Base-by-base conservation (phyloP, 2,329 filamentous ascomycete species). In the Cercospora brassicicola region DNA sequence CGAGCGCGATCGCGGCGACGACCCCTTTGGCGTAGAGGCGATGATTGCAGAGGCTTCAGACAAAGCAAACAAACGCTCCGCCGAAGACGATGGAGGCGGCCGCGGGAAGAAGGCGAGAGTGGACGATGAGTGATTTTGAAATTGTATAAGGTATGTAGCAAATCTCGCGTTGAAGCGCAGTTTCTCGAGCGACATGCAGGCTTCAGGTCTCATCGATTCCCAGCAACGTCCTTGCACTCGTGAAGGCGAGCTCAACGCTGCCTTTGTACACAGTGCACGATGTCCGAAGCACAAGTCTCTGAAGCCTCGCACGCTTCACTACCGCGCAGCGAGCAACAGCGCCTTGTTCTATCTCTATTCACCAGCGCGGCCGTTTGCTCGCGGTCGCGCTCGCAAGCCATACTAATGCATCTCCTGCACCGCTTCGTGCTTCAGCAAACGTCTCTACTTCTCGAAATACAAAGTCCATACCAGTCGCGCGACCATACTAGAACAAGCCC, bases 21-120 rank as follows among this genome's bases (percentile, higher is more conserved):
- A 98, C 80, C 93, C 93, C 0, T 98, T 98, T 79, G 94, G 96
- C 60, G 95, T 98, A 73, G 93, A 96, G 78, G 91, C 92, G 76
- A 96, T 99, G 83, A 88, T 99, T 78, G 90, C 88, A 39, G 93
- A 97, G 79, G 93, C 85, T 28, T 84, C 84, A 85, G 75, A 88
- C 83, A 79, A 83, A 64, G 75, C 87, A 42, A 92, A 91, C 81
- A 89, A 93, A 78, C 88, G 91, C 39, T 93, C 91, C 77, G 92
- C 92, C 0, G 81, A 95, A 68, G 89, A 93, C 73, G 90, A 91
- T 45, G 78, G 82, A 66, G 77, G 79, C 53, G 79, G 83, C 67
- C 78, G 79, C 23, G 76, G 86, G 60, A 97, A 97, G 84, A 87
- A 91, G 74, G 90, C 90, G 23, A 88, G 91, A 73, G 87, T 94